A percentile compares a stretch with the other conserved stretches of the same genome.
Evolutionary conservation across 2,329 filamentous ascomycete species (phyloP).

Genomic region (Fusarium hainanense): DNA sequence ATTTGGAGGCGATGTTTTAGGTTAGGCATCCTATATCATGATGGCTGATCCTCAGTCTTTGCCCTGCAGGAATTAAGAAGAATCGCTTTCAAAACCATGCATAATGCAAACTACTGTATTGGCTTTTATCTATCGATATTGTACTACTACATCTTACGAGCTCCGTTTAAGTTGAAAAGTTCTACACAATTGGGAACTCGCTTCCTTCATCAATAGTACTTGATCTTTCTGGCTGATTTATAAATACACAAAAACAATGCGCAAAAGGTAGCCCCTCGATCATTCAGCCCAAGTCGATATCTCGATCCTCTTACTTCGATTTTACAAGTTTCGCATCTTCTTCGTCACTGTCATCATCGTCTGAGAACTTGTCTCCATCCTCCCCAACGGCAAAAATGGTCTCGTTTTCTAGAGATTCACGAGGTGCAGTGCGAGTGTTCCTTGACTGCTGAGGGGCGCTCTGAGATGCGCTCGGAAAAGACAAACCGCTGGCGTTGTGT

Average conservation of each 20-base stretch:
- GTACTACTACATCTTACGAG: slow-evolving; percentile 6
- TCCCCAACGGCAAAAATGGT: slow-evolving; percentile 97
- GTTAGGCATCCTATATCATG: slow-evolving; percentile 4
- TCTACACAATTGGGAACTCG: slow-evolving; percentile 16
- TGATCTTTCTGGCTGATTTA: slow-evolving; percentile 27
- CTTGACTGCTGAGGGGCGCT: slow-evolving; percentile 40
- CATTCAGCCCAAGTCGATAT: slow-evolving; percentile 7
- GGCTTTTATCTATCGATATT: slow-evolving; percentile 7
- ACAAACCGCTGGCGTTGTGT: slow-evolving; percentile 44
- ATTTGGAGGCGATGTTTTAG: slow-evolving; percentile 79
- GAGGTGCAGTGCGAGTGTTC: slow-evolving; percentile 54
- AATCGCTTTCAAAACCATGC: slow-evolving; percentile 25
- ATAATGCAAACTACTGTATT: slow-evolving; percentile 16
- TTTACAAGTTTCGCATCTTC: slow-evolving; percentile 68
- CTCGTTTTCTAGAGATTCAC: slow-evolving; percentile 80
- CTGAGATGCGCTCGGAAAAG: slow-evolving; percentile 40
- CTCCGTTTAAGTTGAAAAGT: background rate
- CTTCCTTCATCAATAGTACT: slow-evolving; percentile 38
- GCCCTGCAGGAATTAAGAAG: background rate
- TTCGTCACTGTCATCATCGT: slow-evolving; percentile 71
- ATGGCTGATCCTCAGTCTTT: background rate
- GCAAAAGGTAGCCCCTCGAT: background rate
- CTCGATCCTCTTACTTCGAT: slow-evolving; percentile 51
- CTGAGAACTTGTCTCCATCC: slow-evolving; percentile 83
- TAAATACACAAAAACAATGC: slow-evolving; percentile 38